A percentile compares a stretch with the other conserved stretches of the same genome.
phyloP scores from a whole-genome alignment of 2,329 filamentous ascomycete species.

The Diaporthe sp. region DNA sequence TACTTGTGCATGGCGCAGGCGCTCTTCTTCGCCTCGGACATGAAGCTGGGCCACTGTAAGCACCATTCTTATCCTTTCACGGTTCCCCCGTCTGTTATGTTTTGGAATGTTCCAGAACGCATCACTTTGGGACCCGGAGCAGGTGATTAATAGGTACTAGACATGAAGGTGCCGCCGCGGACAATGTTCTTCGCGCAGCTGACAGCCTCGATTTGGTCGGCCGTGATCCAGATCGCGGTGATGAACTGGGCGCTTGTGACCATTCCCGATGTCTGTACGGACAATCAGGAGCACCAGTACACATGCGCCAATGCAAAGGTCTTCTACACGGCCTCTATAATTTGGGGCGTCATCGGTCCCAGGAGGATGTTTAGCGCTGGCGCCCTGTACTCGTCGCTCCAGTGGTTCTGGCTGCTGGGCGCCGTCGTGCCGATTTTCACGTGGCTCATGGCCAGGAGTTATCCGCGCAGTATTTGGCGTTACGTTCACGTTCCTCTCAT shows the following conservation, averaged over 20 bases:
- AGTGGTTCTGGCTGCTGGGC: slow-evolving; percentile 81
- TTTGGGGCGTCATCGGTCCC: slow-evolving; percentile 82
- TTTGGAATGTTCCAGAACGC: no score
- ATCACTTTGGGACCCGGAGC: no score
- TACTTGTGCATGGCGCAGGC: slow-evolving; percentile 78
- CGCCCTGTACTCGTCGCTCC: slow-evolving; percentile 73
- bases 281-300: slow-evolving; percentile 68
- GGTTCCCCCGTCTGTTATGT: no score
- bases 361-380: slow-evolving; percentile 76
- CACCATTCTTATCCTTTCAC: no score
- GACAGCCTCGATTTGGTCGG: slow-evolving; percentile 72
- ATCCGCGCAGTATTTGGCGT: slow-evolving; percentile 72
- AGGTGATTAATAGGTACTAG: no score
- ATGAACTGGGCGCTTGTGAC: slow-evolving; percentile 75
- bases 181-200: slow-evolving; percentile 73
- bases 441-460: slow-evolving; percentile 73
- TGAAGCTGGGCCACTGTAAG: slow-evolving; percentile 74
- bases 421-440: slow-evolving; percentile 73
- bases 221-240: slow-evolving; percentile 73
- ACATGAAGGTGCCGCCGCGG: slow-evolving; percentile 76
- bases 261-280: slow-evolving; percentile 74
- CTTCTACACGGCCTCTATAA: slow-evolving; percentile 78
- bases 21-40: slow-evolving; percentile 74
- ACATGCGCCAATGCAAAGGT: slow-evolving; percentile 68
- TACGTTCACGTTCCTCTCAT: slow-evolving; percentile 79